phyloP scores from a whole-genome alignment of 495 filamentous ascomycete genomes.

The Daldinia vernicosa region DNA sequence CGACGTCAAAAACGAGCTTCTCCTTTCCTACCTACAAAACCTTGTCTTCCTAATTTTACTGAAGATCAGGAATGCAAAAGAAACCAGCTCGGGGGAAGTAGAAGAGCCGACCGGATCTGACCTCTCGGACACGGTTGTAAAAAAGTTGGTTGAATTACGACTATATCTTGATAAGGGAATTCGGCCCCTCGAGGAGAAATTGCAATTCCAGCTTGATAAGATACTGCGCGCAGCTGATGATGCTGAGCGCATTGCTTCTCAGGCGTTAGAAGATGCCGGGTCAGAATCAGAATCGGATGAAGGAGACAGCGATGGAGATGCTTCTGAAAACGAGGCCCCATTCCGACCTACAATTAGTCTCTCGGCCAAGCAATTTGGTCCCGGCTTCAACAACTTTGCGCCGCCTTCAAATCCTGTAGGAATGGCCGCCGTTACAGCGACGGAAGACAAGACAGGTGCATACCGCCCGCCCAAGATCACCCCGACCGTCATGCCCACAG shows the following conservation, averaged over 20 bases:
- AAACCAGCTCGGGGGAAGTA: constrained; percentile 38
- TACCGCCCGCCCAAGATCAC: constrained; percentile 89
- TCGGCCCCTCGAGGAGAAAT: constrained; percentile 81
- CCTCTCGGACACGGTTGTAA: constrained; percentile 64
- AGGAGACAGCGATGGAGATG: constrained; percentile 48
- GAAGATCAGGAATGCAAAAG: constrained; percentile 72
- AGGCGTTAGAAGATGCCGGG: constrained; percentile 47
- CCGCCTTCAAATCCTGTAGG: constrained; percentile 47
- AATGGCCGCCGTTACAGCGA: constrained; percentile 45
- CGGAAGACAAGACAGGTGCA: constrained; percentile 61
- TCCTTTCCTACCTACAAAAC: constrained; percentile 95
- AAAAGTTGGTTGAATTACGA: constrained; percentile 84
- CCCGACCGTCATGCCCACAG: constrained; percentile 73
- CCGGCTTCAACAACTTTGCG: constrained; percentile 65
- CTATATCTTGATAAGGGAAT: constrained; percentile 92
- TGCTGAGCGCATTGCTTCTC: constrained; percentile 57
- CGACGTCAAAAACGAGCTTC: constrained; percentile 91
- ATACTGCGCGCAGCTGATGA: constrained; percentile 88
- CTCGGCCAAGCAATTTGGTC: constrained; percentile 70
- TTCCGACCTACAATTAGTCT: constrained; percentile 55
- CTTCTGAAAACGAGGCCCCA: constrained; percentile 42
- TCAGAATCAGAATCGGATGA: constrained; percentile 51
- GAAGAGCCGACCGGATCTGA: constrained; percentile 21
- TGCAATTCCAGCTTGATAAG: constrained; percentile 90
- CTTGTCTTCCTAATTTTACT: constrained; percentile 87